Percentiles rank a stretch among this genome's conserved stretches.
Conservation (phyloP, 352 stramenopile genomes). For the Globisporangium paroecandrum region DNA sequence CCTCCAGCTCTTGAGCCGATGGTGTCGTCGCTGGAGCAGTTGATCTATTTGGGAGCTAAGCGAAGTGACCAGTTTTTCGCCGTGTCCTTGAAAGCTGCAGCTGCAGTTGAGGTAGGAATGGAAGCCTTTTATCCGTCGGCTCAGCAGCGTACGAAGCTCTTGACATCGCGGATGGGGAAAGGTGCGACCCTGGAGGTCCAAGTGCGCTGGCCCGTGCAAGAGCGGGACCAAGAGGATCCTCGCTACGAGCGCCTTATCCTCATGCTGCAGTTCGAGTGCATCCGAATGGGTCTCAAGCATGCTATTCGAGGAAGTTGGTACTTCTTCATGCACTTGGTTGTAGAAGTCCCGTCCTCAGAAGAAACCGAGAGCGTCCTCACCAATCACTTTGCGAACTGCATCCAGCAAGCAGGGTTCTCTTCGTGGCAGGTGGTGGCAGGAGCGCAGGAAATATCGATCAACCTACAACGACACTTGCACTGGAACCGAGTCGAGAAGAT, state of each 20-base stretch:
- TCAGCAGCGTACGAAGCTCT: conserved; percentile 75
- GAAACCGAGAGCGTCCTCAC: conserved; percentile 61
- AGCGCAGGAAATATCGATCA: conserved; percentile 85
- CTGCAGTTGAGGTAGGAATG: conserved; percentile 80
- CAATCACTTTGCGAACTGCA: conserved; percentile 70
- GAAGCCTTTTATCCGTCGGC: conserved; percentile 85
- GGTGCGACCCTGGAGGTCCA: conserved; percentile 82
- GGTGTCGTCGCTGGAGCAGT: conserved; percentile 60
- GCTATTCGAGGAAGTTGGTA: conserved; percentile 75
- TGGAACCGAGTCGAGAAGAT: conserved; percentile 89
- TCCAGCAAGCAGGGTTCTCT: conserved; percentile 79
- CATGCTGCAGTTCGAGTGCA: conserved; percentile 86
- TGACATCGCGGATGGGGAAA: conserved; percentile 81
- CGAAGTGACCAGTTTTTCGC: conserved; percentile 76
- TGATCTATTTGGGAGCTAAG: conserved; percentile 81
- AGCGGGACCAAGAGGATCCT: conserved; percentile 84
- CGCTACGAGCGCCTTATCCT: conserved; percentile 83
- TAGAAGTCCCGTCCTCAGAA: conserved; percentile 50
- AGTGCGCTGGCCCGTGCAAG: conserved; percentile 83
- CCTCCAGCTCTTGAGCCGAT: conserved; percentile 64
- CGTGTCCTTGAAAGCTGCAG: conserved; percentile 79
- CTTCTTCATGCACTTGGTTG: conserved; percentile 84
- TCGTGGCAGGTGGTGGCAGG: conserved; percentile 83
- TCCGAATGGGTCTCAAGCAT: conserved; percentile 63
- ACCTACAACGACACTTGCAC: conserved; percentile 81